phyloP scores from a whole-genome alignment of 2,329 filamentous ascomycete species.

The Phialophora expanda region DNA sequence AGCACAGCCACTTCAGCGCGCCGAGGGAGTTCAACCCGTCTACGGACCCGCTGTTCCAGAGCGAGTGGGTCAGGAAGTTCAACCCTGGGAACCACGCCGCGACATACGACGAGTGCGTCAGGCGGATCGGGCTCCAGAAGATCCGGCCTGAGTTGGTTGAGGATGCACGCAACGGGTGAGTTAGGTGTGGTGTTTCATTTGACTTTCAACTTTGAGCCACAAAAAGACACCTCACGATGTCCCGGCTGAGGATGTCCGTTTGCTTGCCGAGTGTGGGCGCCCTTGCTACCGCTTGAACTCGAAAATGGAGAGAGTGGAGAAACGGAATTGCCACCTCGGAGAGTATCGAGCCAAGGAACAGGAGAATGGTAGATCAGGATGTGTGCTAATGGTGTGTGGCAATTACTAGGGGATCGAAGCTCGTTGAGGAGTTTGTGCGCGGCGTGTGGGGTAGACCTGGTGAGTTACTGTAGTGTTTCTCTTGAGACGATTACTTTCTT shows the following conservation, averaged over 20 bases:
- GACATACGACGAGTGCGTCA: conserved; percentile 68
- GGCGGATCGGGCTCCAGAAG: conserved; percentile 65
- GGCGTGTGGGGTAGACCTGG: conserved; percentile 61
- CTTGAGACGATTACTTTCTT: background rate
- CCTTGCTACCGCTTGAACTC: no score
- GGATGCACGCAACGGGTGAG: conserved; percentile 51
- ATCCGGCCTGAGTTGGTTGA: conserved; percentile 68
- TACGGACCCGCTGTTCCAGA: conserved; percentile 66
- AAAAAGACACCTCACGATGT: no score
- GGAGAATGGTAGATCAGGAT: background rate
- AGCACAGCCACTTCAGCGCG: conserved; percentile 60
- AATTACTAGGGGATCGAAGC: conserved; percentile 49
- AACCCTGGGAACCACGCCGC: conserved; percentile 69
- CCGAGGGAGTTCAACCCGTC: conserved; percentile 60
- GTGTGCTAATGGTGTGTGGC: background rate
- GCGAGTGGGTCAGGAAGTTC: conserved; percentile 61
- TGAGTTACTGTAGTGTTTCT: background rate
- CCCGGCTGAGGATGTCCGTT: background rate
- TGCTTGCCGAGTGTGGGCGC: no score
- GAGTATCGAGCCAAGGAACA: background rate
- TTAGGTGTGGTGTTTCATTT: conserved; percentile 36
- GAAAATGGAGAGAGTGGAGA: background rate
- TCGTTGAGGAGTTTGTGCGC: conserved; percentile 69
- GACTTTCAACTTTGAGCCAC: no score
- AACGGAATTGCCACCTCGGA: background rate